Base-by-base conservation (phyloP, 2,329 filamentous ascomycete species). In the Fusarium decemcellulare region DNA sequence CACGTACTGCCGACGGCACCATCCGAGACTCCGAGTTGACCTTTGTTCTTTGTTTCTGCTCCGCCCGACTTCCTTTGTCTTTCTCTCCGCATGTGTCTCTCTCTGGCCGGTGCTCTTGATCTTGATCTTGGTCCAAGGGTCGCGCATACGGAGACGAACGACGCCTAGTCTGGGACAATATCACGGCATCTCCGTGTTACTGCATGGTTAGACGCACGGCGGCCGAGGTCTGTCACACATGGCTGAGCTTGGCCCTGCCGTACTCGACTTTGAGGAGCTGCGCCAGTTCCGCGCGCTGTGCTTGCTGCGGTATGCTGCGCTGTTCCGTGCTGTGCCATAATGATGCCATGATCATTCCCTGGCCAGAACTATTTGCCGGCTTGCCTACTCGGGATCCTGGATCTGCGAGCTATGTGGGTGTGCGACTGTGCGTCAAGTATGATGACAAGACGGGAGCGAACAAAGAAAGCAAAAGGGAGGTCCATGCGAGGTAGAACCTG, bases 171-270 rank as follows among this genome's bases (percentile, higher is more conserved):
- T 58, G 47, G 50, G 56, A 68, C 63, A 58, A 37, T 59, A 59
- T 67, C 60, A 68, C 58, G 52, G 66, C 59, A 57, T 59, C 66
- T 70, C 71, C 67, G 68, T 54, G 55, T 52, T 70, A 56, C 60
- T 72, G 70, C 68, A 71, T 61, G 59, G 52, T 44, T 71, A 47
- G 53, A 73, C 68, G 70, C 72, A 72, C 56, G 59, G 54, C 52
- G 59, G 46, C 42, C 47, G 56, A 62, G 57, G 37, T 55, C 55
- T 59, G 66, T 72, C 66, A 72, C 70, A 73, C 72, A 65, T 63
- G 60, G 64, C 61, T 57, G 60, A 62, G 42, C 42, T 68, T 68
- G 67, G 59, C 62, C 53, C 54, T 68, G 44, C 58, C 59, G 37
- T 70, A 60, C 61, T 63, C 50, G 64, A 59, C 48, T 39, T 40